Conservation (phyloP, 2,329 filamentous ascomycete species). For the Aspergillus fischeri region DNA sequence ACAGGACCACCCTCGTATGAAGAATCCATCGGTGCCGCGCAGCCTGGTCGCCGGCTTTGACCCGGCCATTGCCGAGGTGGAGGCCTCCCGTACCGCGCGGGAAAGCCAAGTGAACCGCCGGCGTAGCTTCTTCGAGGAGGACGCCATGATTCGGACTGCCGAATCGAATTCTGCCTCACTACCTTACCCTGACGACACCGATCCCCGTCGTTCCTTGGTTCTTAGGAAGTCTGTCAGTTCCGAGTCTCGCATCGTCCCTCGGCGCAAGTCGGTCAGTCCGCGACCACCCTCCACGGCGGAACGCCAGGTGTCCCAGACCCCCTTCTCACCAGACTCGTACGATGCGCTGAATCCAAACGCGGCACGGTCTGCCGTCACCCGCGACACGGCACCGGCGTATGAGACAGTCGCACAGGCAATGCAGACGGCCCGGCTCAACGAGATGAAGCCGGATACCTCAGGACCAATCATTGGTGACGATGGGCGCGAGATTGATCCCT, state of each 20-base stretch:
- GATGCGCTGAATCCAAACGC: conserved; percentile 54
- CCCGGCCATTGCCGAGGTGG: conserved; percentile 24
- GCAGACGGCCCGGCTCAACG: conserved; percentile 34
- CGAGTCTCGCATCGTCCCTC: conserved; percentile 40
- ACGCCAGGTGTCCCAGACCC: conserved; percentile 42
- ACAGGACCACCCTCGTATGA: conserved; percentile 23
- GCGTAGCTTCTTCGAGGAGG: conserved; percentile 25
- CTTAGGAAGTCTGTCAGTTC: conserved; percentile 24
- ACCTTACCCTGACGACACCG: conserved; percentile 26
- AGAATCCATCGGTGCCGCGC: conserved; percentile 32
- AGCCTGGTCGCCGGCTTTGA: conserved; percentile 43
- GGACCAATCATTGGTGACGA: conserved; percentile 61
- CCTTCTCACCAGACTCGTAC: conserved; percentile 61
- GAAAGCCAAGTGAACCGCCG: conserved; percentile 25
- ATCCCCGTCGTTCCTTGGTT: conserved; percentile 22
- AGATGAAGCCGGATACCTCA: conserved; percentile 40
- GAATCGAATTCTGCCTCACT: conserved; percentile 18
- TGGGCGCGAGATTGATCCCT: conserved; percentile 62
- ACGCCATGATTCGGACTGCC: conserved; percentile 15
- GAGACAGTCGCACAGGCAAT: conserved; percentile 36
- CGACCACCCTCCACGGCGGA: conserved; percentile 44
- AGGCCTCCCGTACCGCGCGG: conserved; percentile 24
- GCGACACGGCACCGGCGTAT: conserved; percentile 34
- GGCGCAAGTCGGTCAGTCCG: conserved; percentile 59
- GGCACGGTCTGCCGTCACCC: conserved; percentile 27